phyloP scores from a whole-genome alignment of 192 early-diverging fungal genomes.

The Linnemannia zychae region DNA sequence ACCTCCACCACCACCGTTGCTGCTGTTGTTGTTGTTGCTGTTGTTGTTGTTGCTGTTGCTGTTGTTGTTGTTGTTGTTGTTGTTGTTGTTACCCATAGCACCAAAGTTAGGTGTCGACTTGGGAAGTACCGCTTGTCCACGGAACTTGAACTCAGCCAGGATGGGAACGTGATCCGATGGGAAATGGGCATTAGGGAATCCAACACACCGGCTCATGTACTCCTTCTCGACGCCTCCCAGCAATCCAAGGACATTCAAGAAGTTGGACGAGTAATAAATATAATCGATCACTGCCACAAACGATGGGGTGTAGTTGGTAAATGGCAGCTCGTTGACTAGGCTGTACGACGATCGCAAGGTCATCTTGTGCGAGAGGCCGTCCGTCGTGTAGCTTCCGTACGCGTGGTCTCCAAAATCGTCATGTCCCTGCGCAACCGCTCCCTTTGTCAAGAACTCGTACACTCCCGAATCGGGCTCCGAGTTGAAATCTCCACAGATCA shows the following conservation, averaged over 20 bases:
- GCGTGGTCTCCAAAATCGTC: constrained; percentile 80
- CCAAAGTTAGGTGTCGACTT: constrained; percentile 32
- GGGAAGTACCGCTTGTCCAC: not conserved
- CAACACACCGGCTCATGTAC: constrained; percentile 81
- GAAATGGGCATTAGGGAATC: constrained; percentile 91
- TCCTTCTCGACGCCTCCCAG: constrained; percentile 82
- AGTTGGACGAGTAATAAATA: constrained; percentile 85
- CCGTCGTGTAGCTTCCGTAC: constrained; percentile 85
- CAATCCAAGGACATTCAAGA: constrained; percentile 81
- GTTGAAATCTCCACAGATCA: constrained; percentile 95
- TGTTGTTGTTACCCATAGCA: not conserved
- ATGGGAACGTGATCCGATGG: constrained; percentile 34
- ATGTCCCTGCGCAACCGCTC: constrained; percentile 82
- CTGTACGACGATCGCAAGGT: constrained; percentile 86
- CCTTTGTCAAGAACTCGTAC: constrained; percentile 86
- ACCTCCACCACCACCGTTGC: no score
- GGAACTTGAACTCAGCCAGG: constrained; percentile 36
- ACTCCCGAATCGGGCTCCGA: constrained; percentile 90
- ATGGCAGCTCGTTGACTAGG: constrained; percentile 76
- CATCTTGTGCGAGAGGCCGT: constrained; percentile 84
- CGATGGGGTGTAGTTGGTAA: constrained; percentile 88
- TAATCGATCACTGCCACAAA: constrained; percentile 93
- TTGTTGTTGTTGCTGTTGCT: not conserved
- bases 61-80: not conserved
- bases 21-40: not conserved